Conservation (phyloP, 208 protist genomes). For the Porcisia deanei region DNA sequence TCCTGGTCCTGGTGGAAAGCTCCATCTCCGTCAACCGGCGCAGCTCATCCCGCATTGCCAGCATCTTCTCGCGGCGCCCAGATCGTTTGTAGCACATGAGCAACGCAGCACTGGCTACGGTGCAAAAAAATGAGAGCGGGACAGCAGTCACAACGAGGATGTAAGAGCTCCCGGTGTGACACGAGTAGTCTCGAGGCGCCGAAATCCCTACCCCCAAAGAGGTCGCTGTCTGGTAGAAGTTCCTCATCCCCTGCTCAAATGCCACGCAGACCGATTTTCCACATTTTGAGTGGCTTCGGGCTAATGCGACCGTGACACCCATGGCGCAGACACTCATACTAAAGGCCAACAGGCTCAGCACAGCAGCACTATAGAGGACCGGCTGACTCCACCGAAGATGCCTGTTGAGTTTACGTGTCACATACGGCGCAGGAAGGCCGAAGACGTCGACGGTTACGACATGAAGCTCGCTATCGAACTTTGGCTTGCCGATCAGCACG, state of each 20-base stretch:
- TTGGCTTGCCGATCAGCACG: slow-evolving; percentile 21
- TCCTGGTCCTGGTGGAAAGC: background rate
- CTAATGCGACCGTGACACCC: slow-evolving; percentile 28
- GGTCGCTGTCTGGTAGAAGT: slow-evolving; percentile 26
- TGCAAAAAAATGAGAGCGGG: slow-evolving; percentile 16
- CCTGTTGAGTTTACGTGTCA: slow-evolving; percentile 20
- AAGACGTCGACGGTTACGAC: slow-evolving; percentile 16
- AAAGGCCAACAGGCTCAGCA: slow-evolving; percentile 20
- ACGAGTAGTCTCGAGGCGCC: slow-evolving; percentile 11
- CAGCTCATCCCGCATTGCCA: slow-evolving; percentile 17
- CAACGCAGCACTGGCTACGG: slow-evolving; percentile 9
- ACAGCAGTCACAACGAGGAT: slow-evolving; percentile 28
- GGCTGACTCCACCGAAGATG: slow-evolving; percentile 28
- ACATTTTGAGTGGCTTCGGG: slow-evolving; percentile 39
- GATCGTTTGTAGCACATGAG: slow-evolving; percentile 6
- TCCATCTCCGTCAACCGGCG: slow-evolving; percentile 13
- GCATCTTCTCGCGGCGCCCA: slow-evolving; percentile 7
- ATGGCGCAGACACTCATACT: slow-evolving; percentile 38
- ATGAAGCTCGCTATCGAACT: slow-evolving; percentile 18
- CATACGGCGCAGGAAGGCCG: slow-evolving; percentile 16
- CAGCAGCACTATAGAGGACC: slow-evolving; percentile 20
- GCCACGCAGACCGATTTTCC: slow-evolving; percentile 35
- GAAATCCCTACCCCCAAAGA: background rate
- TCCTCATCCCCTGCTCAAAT: slow-evolving; percentile 36
- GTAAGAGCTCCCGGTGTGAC: slow-evolving; percentile 28